Evolutionary conservation across 768 basidiomycete genomes (phyloP), one percentile per base, ranked within the genome.

Genomic region (Clitopilus passeckerianus): DNA sequence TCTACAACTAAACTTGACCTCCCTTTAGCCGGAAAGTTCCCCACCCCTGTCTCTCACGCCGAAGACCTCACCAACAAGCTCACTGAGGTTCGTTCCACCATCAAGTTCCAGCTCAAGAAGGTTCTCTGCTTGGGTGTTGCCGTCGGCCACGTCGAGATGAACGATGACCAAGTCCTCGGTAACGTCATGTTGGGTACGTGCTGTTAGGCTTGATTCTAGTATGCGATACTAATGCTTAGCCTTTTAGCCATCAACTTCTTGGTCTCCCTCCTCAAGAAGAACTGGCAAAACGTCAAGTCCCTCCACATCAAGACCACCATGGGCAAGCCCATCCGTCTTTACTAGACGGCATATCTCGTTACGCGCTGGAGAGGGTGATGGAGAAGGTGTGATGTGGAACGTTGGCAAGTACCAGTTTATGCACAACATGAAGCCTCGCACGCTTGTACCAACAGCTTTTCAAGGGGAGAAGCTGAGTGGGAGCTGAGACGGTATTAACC

Each of bases 51-150:
- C 73, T 89, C 93, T 18, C 93, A 95, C 74, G 72, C 82, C 30
- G 97, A 99, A 71, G 96, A 98, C 76, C 79, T 99, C 58, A 68
- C 70, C 71, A 90, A 86, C 82, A 98, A 98, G 81, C 80, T 97
- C 72, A 86, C 77, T 65, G 97, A 99, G 76, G 95, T 99, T 66
- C 90, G 93, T 72, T 96, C 94, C 66, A 98, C 96, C 65, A 98
- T 99, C 86, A 99, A 98, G 81, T 98, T 98, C 91, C 96, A 98
- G 84, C 86, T 98, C 58, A 98, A 98, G 86, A 95, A 95, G 82
- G 97, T 98, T 61, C 84, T 99, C 59, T 99, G 97, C 80, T 82
- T 99, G 79, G 97, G 95, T 80, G 96, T 98, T 65, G 97, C 97
- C 68, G 91, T 99, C 64, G 97, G 95, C 68, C 95, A 99, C 78